Evolutionary conservation across 1,284 basidiomycete species (phyloP).

Genomic region (Trametes pubescens): DNA sequence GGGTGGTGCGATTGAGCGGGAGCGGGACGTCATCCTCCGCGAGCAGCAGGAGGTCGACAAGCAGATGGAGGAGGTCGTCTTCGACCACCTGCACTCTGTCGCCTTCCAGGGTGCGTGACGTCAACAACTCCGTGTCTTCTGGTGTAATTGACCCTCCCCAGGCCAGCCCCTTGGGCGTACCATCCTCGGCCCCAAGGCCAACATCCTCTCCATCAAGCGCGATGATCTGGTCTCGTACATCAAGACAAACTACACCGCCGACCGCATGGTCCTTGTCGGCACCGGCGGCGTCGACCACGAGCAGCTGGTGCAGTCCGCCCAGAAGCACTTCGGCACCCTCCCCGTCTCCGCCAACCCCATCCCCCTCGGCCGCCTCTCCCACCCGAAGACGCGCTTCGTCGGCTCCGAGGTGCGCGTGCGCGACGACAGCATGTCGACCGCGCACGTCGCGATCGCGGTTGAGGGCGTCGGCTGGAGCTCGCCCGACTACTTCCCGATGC

Average conservation of each 20-base stretch:
- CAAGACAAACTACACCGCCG: conserved; percentile 97
- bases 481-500: conserved; percentile 99
- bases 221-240: conserved; percentile 94
- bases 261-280: conserved; percentile 99
- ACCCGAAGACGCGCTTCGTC: conserved; percentile 84
- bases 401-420: conserved; percentile 97
- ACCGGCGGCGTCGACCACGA: conserved; percentile 95
- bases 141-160: conserved; percentile 43
- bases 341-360: conserved; percentile 91
- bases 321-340: conserved; percentile 92
- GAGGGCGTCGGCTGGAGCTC: conserved; percentile 98
- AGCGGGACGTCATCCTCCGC: conserved; percentile 95
- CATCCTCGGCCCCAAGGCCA: conserved; percentile 96
- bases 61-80: conserved; percentile 98
- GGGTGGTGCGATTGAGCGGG: conserved; percentile 88
- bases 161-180: conserved; percentile 95
- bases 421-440: conserved; percentile 90
- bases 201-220: conserved; percentile 96
- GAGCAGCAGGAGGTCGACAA: conserved; percentile 99
- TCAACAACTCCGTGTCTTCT: conserved; percentile 19
- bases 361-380: conserved; percentile 82
- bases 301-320: conserved; percentile 93
- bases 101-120: conserved; percentile 87
- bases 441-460: conserved; percentile 96
- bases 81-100: conserved; percentile 96